These are phyloP conservation scores for Cordyceps javanica DNA, from an alignment of 2,329 filamentous ascomycete species.

Conservation along the genomic window DNA sequence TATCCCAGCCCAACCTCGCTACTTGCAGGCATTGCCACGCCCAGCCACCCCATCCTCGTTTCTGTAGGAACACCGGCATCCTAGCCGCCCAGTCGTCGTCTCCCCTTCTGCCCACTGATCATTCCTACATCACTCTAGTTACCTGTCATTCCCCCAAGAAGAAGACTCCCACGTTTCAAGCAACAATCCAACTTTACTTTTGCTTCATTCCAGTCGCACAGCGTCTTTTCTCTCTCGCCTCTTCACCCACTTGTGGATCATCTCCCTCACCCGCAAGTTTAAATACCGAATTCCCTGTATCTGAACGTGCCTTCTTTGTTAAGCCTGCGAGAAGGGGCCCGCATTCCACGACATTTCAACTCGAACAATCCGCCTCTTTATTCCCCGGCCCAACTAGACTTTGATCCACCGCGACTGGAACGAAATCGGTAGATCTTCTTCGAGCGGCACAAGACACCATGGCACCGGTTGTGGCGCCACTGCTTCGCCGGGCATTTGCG, in stretches of 20 bases:
- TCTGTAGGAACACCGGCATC: constrained; percentile 10
- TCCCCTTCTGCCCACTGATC: not conserved
- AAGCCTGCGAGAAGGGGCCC: not conserved
- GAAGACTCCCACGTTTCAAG: not conserved
- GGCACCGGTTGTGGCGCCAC: constrained; percentile 8
- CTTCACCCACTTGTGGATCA: not conserved
- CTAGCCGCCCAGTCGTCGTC: not conserved
- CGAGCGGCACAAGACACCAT: not conserved
- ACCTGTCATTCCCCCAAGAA: not conserved
- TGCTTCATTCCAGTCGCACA: not conserved
- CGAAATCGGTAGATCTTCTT: not conserved
- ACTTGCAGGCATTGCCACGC: constrained; percentile 5
- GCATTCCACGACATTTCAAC: not conserved
- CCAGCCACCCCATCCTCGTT: constrained; percentile 8
- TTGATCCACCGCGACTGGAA: not conserved
- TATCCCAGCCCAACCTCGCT: constrained; percentile 1
- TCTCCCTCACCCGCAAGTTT: not conserved
- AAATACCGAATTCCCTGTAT: not conserved
- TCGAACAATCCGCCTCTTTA: not conserved
- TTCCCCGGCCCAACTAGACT: not conserved
- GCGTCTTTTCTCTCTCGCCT: not conserved
- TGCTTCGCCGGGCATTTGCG: constrained; percentile 5
- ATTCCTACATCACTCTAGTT: not conserved
- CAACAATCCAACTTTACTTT: not conserved
- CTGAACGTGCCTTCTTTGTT: not conserved